Conservation (phyloP, 352 stramenopile genomes). For the Phytophthora foliorum region DNA sequence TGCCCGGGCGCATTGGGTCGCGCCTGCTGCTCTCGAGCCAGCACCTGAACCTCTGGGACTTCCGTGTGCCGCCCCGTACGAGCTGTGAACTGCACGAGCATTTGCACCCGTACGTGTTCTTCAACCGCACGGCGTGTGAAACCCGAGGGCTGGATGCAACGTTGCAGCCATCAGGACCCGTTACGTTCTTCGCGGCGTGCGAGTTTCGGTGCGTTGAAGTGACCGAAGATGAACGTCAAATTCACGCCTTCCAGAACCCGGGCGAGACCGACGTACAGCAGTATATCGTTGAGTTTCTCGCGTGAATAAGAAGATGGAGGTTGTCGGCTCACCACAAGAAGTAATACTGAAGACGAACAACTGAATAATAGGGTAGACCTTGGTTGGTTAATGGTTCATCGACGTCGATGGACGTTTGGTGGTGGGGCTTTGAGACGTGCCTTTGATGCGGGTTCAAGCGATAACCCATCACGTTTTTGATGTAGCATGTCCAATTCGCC, state of each 20-base stretch:
- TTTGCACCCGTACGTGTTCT: conserved; percentile 50
- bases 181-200: conserved; percentile 33
- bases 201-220: conserved; percentile 52
- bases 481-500: conserved; percentile 20
- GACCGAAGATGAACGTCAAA: conserved; percentile 23
- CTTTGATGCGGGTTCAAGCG: background rate
- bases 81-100: conserved; percentile 53
- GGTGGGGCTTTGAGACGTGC: background rate
- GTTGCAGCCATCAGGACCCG: conserved; percentile 32
- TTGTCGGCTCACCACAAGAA: background rate
- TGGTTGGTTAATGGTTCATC: background rate
- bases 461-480: conserved; percentile 27
- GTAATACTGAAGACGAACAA: background rate
- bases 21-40: conserved; percentile 45
- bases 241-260: conserved; percentile 53
- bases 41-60: conserved; percentile 54
- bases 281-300: conserved; percentile 53
- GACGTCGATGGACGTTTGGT: background rate
- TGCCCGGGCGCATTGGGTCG: conserved; percentile 36
- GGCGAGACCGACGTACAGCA: conserved; percentile 33
- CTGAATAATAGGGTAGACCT: background rate
- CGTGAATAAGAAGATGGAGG: conserved; percentile 1
- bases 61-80: conserved; percentile 31
- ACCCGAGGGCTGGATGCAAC: conserved; percentile 41
- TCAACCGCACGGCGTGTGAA: conserved; percentile 46